phyloP scores from a whole-genome alignment of 805 yeast genomes.

The Maudiozyma saulgeensis region DNA sequence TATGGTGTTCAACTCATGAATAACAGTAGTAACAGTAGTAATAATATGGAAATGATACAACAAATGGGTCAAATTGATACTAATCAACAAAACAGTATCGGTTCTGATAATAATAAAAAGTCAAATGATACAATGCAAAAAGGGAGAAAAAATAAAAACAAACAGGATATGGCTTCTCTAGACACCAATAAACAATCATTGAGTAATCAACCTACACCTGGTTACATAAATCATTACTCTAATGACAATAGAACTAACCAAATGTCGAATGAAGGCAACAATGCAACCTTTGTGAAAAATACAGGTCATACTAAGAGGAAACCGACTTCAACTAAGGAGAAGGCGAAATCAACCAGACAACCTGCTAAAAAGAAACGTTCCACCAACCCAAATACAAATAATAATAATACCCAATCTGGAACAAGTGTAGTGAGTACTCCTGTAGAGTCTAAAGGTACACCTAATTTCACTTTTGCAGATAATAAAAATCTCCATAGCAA shows the following conservation, averaged over 20 bases:
- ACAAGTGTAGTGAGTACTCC: neutral
- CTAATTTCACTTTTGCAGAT: conserved; percentile 2
- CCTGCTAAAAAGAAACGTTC: conserved; percentile 2
- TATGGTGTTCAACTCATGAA: too few species aligned
- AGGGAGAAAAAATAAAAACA: neutral
- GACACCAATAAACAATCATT: neutral
- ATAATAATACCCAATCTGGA: neutral
- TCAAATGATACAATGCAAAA: too few species aligned
- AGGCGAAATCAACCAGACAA: neutral
- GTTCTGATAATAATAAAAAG: too few species aligned
- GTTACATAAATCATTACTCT: neutral
- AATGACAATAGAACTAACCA: neutral
- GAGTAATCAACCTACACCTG: neutral
- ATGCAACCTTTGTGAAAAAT: neutral
- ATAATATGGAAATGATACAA: neutral
- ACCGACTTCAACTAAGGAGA: neutral
- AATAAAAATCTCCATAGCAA: conserved; percentile 1
- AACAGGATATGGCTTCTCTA: neutral
- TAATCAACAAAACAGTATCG: neutral
- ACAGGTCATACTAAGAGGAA: neutral
- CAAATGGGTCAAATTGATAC: neutral
- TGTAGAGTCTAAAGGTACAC: neutral
- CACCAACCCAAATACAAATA: neutral
- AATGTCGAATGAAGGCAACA: neutral
- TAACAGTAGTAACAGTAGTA: too few species aligned